Conservation (phyloP, 1,284 basidiomycete species). For the Heliocybe sulcata region DNA sequence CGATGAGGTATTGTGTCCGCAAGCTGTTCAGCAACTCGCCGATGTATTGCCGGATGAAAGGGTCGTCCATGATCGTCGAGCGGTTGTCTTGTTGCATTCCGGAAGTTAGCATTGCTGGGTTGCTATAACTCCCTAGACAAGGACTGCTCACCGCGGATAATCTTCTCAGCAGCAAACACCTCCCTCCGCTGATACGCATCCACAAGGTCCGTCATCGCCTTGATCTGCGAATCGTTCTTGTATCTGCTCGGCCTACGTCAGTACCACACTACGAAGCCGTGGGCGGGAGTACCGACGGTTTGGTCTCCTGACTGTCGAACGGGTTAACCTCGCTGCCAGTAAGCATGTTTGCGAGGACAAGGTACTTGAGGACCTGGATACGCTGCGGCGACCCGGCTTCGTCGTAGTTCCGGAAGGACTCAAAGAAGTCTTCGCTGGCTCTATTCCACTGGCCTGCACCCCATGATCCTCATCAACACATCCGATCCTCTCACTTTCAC, state of each 20-base stretch:
- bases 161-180: conserved; percentile 94
- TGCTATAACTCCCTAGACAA: too few relatives aligned
- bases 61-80: conserved; percentile 91
- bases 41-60: conserved; percentile 90
- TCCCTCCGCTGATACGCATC: conserved; percentile 94
- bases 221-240: conserved; percentile 94
- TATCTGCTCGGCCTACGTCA: conserved; percentile 50
- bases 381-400: conserved; percentile 95
- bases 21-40: conserved; percentile 91
- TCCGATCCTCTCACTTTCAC: too few relatives aligned
- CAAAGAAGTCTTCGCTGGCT: conserved; percentile 97
- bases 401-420: conserved; percentile 98
- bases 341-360: conserved; percentile 97
- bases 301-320: conserved; percentile 99
- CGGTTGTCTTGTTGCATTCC: conserved; percentile 63
- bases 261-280: not conserved
- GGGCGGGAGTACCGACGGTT: conserved; percentile 57
- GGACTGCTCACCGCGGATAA: conserved; percentile 71
- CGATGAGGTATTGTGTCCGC: conserved; percentile 94
- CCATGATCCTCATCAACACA: too few relatives aligned
- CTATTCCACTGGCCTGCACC: conserved; percentile 85
- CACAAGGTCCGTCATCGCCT: conserved; percentile 96
- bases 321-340: conserved; percentile 98
- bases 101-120: too few relatives aligned
- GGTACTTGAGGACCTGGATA: conserved; percentile 97